A percentile compares a stretch with the other conserved stretches of the same genome.
Conservation (phyloP, 805 yeast genomes). For the Candida sakaeoensis region DNA sequence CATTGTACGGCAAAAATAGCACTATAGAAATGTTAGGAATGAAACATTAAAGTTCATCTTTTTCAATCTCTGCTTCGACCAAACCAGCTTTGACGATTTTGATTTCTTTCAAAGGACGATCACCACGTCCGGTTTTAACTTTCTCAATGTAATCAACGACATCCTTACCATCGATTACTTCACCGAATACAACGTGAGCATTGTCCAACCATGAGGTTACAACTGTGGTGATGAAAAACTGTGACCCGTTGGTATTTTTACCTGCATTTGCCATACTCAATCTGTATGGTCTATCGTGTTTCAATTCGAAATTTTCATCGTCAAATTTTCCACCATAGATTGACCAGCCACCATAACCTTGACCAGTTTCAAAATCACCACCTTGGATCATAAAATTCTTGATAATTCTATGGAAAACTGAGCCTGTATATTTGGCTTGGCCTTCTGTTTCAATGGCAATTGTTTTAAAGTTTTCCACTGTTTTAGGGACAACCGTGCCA, state of each 20-base stretch:
- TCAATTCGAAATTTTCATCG: constrained; percentile 72
- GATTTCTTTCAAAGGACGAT: constrained; percentile 66
- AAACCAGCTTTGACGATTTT: constrained; percentile 70
- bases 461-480: constrained; percentile 94
- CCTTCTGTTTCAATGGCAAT: constrained; percentile 53
- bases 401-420: constrained; percentile 46
- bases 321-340: constrained; percentile 69
- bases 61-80: constrained; percentile 16
- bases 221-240: constrained; percentile 93
- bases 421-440: constrained; percentile 36
- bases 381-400: constrained; percentile 48
- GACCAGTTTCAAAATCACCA: constrained; percentile 47
- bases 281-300: constrained; percentile 76
- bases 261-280: constrained; percentile 98
- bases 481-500: constrained; percentile 90
- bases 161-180: constrained; percentile 85
- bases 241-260: constrained; percentile 97
- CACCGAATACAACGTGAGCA: constrained; percentile 94
- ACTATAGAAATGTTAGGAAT: constrained; percentile 36
- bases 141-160: constrained; percentile 71
- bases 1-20: constrained; percentile 36
- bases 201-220: constrained; percentile 90
- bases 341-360: constrained; percentile 46
- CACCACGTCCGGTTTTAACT: constrained; percentile 61
- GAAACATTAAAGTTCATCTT: constrained; percentile 25